These are phyloP conservation scores for Coemansia sp. DNA, from an alignment of 192 early-diverging fungal species.

Conservation along the genomic window DNA sequence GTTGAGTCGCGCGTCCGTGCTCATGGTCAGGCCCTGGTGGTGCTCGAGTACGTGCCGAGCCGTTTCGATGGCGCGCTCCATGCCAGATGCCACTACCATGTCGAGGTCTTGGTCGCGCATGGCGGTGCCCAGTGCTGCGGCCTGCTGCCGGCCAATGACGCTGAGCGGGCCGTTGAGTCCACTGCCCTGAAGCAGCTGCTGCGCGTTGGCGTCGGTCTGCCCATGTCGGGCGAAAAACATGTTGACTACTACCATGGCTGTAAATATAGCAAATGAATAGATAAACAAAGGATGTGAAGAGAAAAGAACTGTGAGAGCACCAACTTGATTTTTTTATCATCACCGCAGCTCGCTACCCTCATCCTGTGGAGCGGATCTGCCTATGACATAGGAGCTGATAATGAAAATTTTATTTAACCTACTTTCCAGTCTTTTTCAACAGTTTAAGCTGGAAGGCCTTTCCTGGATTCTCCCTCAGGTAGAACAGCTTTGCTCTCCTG, in stretches of 20 bases:
- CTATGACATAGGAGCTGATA: background rate
- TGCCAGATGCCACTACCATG: conserved; percentile 37
- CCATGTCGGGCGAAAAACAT: conserved; percentile 46
- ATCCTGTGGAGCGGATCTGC: background rate
- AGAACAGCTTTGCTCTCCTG: conserved; percentile 75
- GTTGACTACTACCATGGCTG: conserved; percentile 16
- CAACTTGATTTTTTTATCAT: background rate
- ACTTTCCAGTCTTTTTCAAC: conserved; percentile 37
- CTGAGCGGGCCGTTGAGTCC: conserved; percentile 33
- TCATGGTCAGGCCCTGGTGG: conserved; percentile 22
- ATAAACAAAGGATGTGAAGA: background rate
- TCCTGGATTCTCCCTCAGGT: conserved; percentile 75
- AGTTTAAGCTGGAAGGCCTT: conserved; percentile 63
- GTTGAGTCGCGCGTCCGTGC: conserved; percentile 37
- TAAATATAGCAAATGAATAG: background rate
- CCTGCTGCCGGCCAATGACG: conserved; percentile 29
- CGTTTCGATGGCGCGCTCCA: conserved; percentile 41
- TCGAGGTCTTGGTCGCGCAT: conserved; percentile 30
- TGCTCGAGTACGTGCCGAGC: conserved; percentile 21
- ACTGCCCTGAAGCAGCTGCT: conserved; percentile 33
- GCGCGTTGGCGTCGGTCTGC: conserved; percentile 43
- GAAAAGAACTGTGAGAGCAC: background rate
- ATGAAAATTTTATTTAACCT: background rate
- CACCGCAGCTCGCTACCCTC: background rate
- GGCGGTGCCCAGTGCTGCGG: conserved; percentile 23